A percentile compares a stretch with the other conserved stretches of the same genome.
phyloP scores from a whole-genome alignment of 2,329 filamentous ascomycete species.

The Capronia americana region DNA sequence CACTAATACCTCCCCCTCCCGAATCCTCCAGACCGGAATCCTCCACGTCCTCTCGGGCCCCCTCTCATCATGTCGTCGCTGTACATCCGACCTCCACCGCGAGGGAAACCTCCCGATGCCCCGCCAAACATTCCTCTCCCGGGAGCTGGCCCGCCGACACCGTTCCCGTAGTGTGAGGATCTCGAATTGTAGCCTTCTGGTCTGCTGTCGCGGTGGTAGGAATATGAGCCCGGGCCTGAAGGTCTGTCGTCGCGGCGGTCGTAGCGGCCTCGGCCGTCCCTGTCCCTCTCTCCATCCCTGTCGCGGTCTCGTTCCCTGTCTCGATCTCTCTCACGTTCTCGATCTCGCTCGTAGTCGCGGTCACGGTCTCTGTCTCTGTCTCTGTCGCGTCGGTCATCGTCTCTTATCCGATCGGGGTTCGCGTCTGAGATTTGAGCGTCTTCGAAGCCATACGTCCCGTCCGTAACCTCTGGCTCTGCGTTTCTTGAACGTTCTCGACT shows the following conservation, averaged over 20 bases:
- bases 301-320: constrained; percentile 31
- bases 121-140: constrained; percentile 27
- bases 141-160: constrained; percentile 29
- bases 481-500: constrained; percentile 32
- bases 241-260: constrained; percentile 34
- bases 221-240: constrained; percentile 22
- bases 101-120: constrained; percentile 24
- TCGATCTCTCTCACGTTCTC: constrained; percentile 31
- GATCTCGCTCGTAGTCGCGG: constrained; percentile 28
- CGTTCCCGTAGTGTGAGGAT: constrained; percentile 39
- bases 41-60: constrained; percentile 66
- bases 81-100: constrained; percentile 31
- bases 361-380: constrained; percentile 31
- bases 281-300: constrained; percentile 25
- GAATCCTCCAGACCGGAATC: constrained; percentile 45
- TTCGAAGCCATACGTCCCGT: constrained; percentile 50
- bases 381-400: constrained; percentile 32
- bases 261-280: constrained; percentile 33
- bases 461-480: constrained; percentile 46
- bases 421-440: constrained; percentile 23
- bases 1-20: constrained; percentile 32
- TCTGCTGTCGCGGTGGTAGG: constrained; percentile 26
- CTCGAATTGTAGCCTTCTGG: constrained; percentile 29
- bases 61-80: constrained; percentile 52
- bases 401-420: constrained; percentile 26